Percentiles rank a stretch among this genome's conserved stretches.
Evolutionary conservation across 2,329 filamentous ascomycete species (phyloP).

Genomic region (Fusarium burgessii): DNA sequence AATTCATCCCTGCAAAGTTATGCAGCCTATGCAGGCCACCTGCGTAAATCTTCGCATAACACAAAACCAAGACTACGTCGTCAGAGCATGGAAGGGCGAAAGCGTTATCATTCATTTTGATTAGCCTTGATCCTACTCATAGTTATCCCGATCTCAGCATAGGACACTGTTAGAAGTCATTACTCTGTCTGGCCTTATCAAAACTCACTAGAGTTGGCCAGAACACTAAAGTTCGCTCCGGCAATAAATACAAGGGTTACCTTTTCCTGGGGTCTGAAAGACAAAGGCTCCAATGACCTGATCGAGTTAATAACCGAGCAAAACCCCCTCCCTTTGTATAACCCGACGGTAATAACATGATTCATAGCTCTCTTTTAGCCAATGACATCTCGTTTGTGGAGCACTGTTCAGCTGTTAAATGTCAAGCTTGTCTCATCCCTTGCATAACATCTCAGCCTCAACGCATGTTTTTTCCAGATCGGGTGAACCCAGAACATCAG

Average conservation of each 20-base stretch:
- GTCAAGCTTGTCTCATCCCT: neutral
- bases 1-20: too few species aligned
- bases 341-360: slow-evolving; percentile 4
- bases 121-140: too few species aligned
- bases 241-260: too few species aligned
- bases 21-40: neutral
- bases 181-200: too few species aligned
- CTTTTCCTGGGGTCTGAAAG: too few species aligned
- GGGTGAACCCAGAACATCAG: neutral
- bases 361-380: neutral
- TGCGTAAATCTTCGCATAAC: neutral
- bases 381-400: neutral
- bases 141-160: too few species aligned
- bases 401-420: neutral
- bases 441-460: neutral
- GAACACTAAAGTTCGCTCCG: too few species aligned
- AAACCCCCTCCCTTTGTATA: neutral
- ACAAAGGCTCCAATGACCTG: too few species aligned
- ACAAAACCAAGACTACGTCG: neutral
- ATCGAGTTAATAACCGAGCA: neutral
- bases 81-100: too few species aligned
- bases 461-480: neutral
- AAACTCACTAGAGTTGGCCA: too few species aligned
- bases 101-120: too few species aligned
- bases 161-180: too few species aligned